These are phyloP conservation scores for Podospora conica DNA, from an alignment of 495 filamentous ascomycete genomes.

Conservation along the genomic window DNA sequence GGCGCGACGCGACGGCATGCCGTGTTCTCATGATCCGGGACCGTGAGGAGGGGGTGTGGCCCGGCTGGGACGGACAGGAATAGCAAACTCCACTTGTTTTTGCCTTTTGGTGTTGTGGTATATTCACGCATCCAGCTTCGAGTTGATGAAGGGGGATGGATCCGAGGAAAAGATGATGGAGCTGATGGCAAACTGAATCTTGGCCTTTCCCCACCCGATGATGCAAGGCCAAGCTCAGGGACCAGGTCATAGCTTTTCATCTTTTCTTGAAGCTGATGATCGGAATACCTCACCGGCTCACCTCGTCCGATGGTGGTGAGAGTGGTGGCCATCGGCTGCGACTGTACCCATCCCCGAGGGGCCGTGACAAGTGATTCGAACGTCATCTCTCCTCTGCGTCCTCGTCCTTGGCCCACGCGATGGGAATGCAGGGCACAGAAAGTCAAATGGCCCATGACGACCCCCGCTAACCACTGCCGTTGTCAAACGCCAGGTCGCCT, in stretches of 20 bases:
- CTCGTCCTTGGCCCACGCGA: not conserved
- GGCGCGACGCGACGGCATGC: not conserved
- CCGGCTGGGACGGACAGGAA: not conserved
- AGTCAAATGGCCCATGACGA: not conserved
- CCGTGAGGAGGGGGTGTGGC: not conserved
- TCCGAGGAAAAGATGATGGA: not conserved
- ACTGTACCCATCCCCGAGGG: not conserved
- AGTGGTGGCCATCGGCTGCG: not conserved
- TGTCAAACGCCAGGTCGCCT: no score
- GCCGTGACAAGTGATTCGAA: not conserved
- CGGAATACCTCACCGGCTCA: not conserved
- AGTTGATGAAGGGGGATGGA: not conserved
- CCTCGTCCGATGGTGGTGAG: not conserved
- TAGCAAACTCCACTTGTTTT: not conserved
- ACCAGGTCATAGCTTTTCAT: not conserved
- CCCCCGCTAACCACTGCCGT: not conserved
- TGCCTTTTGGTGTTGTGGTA: not conserved
- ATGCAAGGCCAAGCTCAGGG: constrained; percentile 8
- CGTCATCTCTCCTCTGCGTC: not conserved
- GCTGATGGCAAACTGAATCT: not conserved
- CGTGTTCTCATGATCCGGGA: not conserved
- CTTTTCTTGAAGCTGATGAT: not conserved
- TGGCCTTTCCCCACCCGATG: not conserved
- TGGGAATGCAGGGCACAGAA: not conserved
- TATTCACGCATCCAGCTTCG: not conserved